Base-by-base conservation (phyloP, 345 rosid species). In the Eutrema japonicum region DNA sequence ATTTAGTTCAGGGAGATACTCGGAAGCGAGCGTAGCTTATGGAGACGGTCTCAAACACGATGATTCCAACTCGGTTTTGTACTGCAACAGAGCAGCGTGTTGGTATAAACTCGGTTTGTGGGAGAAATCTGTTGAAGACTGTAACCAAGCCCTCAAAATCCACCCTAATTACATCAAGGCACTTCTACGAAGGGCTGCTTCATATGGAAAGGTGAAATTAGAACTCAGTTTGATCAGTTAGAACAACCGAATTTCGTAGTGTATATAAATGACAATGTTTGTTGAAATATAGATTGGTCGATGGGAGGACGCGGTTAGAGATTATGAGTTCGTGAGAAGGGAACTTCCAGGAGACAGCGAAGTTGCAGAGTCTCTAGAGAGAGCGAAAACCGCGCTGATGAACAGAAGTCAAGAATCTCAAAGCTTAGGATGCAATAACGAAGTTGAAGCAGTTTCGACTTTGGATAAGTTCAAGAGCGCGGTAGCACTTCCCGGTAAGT, bases 11-110 rank as follows among this genome's bases (percentile, higher is more conserved):
- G 89, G 93, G 78, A 85, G 88, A 76, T 90, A 76, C 70, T 78
- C 88, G 0, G 97, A 95, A 79, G 99, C 98, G 18, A 85, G 97
- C 84, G 77, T 78, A 7, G 98, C 98, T 59, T 95, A 92, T 61
- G 98, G 94, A 60, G 99, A 95, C 68, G 98, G 99, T 77, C 97
- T 95, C 27, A 87, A 65, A 41, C 68, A 79, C 57, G 87, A 95
- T 72, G 82, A 62, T 43, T 82, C 71, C 69, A 95, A 85, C 82
- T 82, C 96, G 11, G 90, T 92, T 82, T 85, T 95, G n/a, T 92
- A 86, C 50, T 95, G 98, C 79, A 95, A 95, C 67, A 84, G 98
- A 86, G 98, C 99, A 26, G 91, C 91, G 29, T 95, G 99, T 79
- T 95, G 99, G 99, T 88, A 84, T 70, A 95, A 95, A 76, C 96